Evolutionary conservation across 768 basidiomycete species (phyloP).

Genomic region (Lactarius quietus): DNA sequence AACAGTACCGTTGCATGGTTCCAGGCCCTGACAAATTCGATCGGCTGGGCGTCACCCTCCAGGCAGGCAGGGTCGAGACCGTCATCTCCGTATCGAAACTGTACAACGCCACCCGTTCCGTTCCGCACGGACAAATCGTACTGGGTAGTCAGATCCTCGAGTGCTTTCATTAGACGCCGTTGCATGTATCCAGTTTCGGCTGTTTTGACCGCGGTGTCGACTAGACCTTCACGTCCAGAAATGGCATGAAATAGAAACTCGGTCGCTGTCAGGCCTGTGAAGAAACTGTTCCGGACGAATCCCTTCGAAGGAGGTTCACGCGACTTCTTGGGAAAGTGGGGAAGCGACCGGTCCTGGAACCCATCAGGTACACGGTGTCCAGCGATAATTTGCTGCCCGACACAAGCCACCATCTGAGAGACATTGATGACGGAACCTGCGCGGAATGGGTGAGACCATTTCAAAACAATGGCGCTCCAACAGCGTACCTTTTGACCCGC

Average conservation of each 20-base stretch:
- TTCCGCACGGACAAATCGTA: constrained; percentile 97
- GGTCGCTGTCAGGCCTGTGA: constrained; percentile 83
- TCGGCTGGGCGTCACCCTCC: constrained; percentile 92
- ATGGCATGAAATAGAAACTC: constrained; percentile 99
- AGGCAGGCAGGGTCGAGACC: constrained; percentile 95
- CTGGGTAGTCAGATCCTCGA: constrained; percentile 94
- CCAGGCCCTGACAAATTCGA: constrained; percentile 87
- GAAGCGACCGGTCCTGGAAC: constrained; percentile 98
- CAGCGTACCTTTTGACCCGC: constrained; percentile 90
- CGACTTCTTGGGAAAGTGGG: constrained; percentile 97
- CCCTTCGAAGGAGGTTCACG: constrained; percentile 96
- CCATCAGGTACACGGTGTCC: constrained; percentile 98
- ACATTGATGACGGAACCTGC: constrained; percentile 99
- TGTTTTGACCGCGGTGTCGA: constrained; percentile 99
- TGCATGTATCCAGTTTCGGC: constrained; percentile 99
- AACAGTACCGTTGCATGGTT: constrained; percentile 68
- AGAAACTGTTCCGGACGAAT: constrained; percentile 98
- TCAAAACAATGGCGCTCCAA: neutral
- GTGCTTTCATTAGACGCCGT: constrained; percentile 95
- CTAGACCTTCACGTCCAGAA: constrained; percentile 95
- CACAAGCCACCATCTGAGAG: constrained; percentile 99
- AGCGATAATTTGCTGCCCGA: constrained; percentile 98
- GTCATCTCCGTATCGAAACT: constrained; percentile 96
- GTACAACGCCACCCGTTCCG: constrained; percentile 91
- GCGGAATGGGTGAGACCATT: constrained; percentile 23